Base-by-base conservation (phyloP, 768 basidiomycete genomes). In the Boletus speciosus region DNA sequence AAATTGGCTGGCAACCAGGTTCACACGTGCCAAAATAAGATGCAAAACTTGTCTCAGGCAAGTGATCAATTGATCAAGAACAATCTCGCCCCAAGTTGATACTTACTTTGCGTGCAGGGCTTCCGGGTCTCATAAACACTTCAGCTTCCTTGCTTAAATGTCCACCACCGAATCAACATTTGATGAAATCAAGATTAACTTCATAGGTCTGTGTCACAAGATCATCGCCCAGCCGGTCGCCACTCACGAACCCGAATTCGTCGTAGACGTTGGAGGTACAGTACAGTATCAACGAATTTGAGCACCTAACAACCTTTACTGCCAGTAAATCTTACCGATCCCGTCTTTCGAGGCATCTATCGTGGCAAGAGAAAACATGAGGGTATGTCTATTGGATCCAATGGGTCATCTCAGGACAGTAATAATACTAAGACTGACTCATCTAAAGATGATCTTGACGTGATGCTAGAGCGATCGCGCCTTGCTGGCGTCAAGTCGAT, bases 401-500 rank as follows among this genome's bases (percentile, higher is more conserved):
- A 29, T 3, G 21, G 16, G 16, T 35, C 14, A 31, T 36, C 8
- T 36, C 23, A 15, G 32, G 15, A 27, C 27, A 40, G 23, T 10
- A 23, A 23, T 29, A 11, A 47, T 38, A 29, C 12, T 14, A 38
- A 51, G 6, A 27, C 7, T 46, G 12, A 11, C 2, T 19, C 19
- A 35, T 50, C 25, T 14, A 16, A 63, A 83, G 86, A 88, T 61
- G 90, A 93, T 63, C 70, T 92, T 7, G 71, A 76, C 15, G 72
- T 72, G 15, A 73, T 93, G 57, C 61, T 90, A 11, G 67, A 72
- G 16, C 78, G 90, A 50, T 78, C 85, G 0, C 71, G 70, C 35
- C 66, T 67, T 7, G 84, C 84, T 4, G 86, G 87, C 1, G 82
- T 92, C 15, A 77, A 78, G 57, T 79, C 79, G 19, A 84, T 89